Conservation (phyloP, 139 green algal species). For the Haematococcus lacustris region DNA sequence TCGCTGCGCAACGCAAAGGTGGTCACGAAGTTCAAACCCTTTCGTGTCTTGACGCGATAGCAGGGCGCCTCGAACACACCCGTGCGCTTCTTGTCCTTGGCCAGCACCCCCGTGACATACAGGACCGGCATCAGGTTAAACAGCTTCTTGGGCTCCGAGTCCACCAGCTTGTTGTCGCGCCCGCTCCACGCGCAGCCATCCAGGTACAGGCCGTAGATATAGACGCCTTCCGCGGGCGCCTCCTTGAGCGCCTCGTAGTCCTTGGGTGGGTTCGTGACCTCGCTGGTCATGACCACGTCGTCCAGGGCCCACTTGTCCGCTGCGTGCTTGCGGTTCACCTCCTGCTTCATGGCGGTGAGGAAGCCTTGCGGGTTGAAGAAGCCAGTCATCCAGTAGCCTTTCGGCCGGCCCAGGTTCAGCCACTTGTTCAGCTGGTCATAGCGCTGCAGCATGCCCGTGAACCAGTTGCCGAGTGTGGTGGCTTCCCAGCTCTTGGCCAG, state of each 20-base stretch:
- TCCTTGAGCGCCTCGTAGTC: slow-evolving; percentile 79
- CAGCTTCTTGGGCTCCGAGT: slow-evolving; percentile 89
- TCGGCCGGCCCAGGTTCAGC: slow-evolving; percentile 79
- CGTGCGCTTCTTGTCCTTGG: slow-evolving; percentile 65
- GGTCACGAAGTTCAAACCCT: slow-evolving; percentile 80
- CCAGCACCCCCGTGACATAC: slow-evolving; percentile 76
- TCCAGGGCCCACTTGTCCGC: slow-evolving; percentile 91
- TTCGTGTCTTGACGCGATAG: slow-evolving; percentile 80
- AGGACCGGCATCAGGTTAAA: slow-evolving; percentile 80
- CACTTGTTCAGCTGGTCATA: slow-evolving; percentile 89
- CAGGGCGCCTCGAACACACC: slow-evolving; percentile 69
- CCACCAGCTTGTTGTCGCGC: slow-evolving; percentile 77
- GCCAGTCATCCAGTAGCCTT: slow-evolving; percentile 87
- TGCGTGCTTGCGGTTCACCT: slow-evolving; percentile 80
- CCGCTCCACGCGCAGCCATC: slow-evolving; percentile 87
- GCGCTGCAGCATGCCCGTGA: slow-evolving; percentile 76
- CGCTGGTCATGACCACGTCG: slow-evolving; percentile 83
- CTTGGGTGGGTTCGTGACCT: slow-evolving; percentile 81
- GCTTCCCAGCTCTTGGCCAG: slow-evolving; percentile 75
- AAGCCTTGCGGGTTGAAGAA: slow-evolving; percentile 95
- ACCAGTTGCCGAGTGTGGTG: slow-evolving; percentile 78
- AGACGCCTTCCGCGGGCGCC: slow-evolving; percentile 79
- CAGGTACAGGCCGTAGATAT: slow-evolving; percentile 87
- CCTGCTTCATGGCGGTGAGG: slow-evolving; percentile 89
- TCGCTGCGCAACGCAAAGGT: slow-evolving; percentile 79